Evolutionary conservation across 2,329 filamentous ascomycete genomes (phyloP), one percentile per base, ranked within the genome.

Genomic region (Fusarium tjaetaba): DNA sequence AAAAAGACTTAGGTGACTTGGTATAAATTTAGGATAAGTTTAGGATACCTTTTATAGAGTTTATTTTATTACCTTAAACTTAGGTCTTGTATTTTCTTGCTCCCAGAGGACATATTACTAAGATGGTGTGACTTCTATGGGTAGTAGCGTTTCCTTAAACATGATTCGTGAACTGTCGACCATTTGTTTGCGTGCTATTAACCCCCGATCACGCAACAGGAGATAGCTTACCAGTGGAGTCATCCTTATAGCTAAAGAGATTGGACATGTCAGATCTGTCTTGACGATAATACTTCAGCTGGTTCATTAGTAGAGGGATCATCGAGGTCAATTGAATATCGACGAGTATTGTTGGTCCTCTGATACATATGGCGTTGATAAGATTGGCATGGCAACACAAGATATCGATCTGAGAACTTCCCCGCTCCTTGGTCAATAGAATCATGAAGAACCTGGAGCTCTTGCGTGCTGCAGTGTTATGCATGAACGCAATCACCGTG

Each of bases 41-140:
- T 28, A 28, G 28, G 28, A 28, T 28, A 28, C 28, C 28, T 28
- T 28, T 28, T 28, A 7, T 28, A 28, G 28, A 28, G 28, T 28
- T 28, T 28, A 28, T 28, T 28, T 28, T 28, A 28, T 28, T 28
- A 28, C 28, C 28, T 7, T 28, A 28, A 28, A 28, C 28, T 28
- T 28, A 7, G 7, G 28, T 28, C 28, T 28, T 28, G 28, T 28
- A 7, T 28, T 28, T 28, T 28, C 28, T 28, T 28, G 28, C 28
- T 28, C 28, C 28, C 7, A 28, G 28, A 28, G 28, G 28, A 39
- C 7, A 38, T 13, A 0, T 1, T 16, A 18, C 4, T 16, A 4
- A 11, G 24, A 18, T 0, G 7, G 3, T 16, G 28, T 39, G 7
- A 9, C 1, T 10, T n/a, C 7, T 4, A 16, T 28, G 9, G 18